These are phyloP conservation scores for Coniochaeta prunicola DNA, from an alignment of 2,329 filamentous ascomycete genomes.

Conservation along the genomic window DNA sequence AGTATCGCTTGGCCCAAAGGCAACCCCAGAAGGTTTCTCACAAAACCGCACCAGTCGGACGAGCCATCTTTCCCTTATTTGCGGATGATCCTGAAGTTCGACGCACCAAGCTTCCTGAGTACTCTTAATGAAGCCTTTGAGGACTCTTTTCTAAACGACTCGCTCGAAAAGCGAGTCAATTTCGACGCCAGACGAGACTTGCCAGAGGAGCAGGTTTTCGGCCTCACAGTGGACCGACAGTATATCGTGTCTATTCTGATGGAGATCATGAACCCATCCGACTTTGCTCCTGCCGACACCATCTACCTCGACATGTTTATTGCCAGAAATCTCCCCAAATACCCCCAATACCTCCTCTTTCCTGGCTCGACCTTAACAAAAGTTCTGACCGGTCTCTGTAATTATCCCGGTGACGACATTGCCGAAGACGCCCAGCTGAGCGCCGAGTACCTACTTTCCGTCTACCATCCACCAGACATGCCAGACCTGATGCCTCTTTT, in stretches of 20 bases:
- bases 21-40: conserved; percentile 52
- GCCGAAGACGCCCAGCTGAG: conserved; percentile 95
- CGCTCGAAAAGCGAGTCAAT: conserved; percentile 54
- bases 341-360: conserved; percentile 88
- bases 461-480: conserved; percentile 84
- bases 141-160: conserved; percentile 84
- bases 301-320: conserved; percentile 99
- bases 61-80: conserved; percentile 83
- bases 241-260: conserved; percentile 87
- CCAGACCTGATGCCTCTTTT: conserved; percentile 70
- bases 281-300: conserved; percentile 73
- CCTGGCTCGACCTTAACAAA: conserved; percentile 78
- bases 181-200: conserved; percentile 43
- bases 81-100: conserved; percentile 76
- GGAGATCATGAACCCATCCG: conserved; percentile 75
- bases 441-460: conserved; percentile 86
- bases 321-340: conserved; percentile 90
- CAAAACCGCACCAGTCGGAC: conserved; percentile 43
- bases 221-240: conserved; percentile 75
- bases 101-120: conserved; percentile 87
- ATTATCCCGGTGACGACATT: conserved; percentile 72
- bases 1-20: conserved; percentile 67
- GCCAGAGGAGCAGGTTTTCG: conserved; percentile 59
- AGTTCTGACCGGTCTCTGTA: conserved; percentile 75
- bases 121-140: conserved; percentile 97